Evolutionary conservation across 23 red algal genomes (phyloP).

Genomic region (Gracilariopsis chorda): DNA sequence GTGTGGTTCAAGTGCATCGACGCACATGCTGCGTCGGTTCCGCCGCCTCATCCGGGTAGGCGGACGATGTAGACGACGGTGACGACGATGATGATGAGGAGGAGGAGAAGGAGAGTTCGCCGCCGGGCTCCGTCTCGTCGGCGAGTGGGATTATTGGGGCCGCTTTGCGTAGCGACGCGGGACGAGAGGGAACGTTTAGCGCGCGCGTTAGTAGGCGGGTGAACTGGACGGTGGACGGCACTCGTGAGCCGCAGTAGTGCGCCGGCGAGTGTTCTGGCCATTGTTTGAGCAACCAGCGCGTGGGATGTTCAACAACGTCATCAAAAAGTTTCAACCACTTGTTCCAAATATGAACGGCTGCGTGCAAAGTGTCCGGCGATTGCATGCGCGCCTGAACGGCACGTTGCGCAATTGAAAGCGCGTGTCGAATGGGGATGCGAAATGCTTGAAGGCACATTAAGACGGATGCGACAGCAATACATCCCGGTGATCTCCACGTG

Average conservation of each 20-base stretch:
- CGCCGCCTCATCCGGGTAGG: neutral
- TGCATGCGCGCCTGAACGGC: neutral
- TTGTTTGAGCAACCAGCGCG: neutral
- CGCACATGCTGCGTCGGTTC: neutral
- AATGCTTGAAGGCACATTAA: neutral
- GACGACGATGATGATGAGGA: neutral
- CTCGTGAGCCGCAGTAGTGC: no score
- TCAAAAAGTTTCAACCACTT: neutral
- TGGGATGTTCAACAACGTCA: neutral
- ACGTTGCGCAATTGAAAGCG: neutral
- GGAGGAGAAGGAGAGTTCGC: no score
- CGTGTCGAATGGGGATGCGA: neutral
- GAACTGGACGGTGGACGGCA: no score
- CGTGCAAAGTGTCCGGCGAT: neutral
- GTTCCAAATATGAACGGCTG: neutral
- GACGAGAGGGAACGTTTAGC: no score
- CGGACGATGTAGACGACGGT: neutral
- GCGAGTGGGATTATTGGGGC: no score
- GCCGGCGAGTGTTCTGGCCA: no score
- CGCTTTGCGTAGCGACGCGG: no score
- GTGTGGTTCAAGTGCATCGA: neutral
- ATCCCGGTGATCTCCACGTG: neutral
- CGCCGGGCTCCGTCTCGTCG: no score
- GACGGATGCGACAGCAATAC: neutral
- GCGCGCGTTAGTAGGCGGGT: neutral